phyloP scores from a whole-genome alignment of 768 basidiomycete genomes.

The button mushroom (Agaricus bisporus) region DNA sequence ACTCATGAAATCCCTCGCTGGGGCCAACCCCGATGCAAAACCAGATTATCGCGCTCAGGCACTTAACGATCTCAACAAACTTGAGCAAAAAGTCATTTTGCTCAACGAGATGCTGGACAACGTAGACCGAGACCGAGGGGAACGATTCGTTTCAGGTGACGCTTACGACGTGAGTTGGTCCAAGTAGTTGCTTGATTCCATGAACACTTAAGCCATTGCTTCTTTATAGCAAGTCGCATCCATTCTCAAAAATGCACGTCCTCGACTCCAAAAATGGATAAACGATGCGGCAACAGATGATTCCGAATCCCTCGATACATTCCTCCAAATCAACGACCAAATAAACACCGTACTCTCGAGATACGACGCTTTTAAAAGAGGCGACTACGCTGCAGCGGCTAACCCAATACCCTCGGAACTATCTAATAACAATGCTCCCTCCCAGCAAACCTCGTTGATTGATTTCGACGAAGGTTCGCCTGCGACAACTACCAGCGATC shows the following conservation, averaged over 20 bases:
- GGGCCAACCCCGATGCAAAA: conserved; percentile 91
- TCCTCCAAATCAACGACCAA: conserved; percentile 95
- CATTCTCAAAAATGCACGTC: conserved; percentile 75
- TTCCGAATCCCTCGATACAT: conserved; percentile 86
- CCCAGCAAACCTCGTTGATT: conserved; percentile 51
- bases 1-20: conserved; percentile 92
- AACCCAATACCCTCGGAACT: conserved; percentile 66
- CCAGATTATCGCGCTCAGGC: conserved; percentile 93
- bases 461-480: conserved; percentile 61
- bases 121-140: conserved; percentile 62
- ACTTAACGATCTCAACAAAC: conserved; percentile 83
- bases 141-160: conserved; percentile 83
- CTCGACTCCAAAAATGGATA: conserved; percentile 97
- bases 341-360: conserved; percentile 89
- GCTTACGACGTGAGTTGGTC: conserved; percentile 73
- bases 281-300: conserved; percentile 88
- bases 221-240: conserved; percentile 76
- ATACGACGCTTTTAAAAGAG: conserved; percentile 90
- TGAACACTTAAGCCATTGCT: conserved; percentile 6
- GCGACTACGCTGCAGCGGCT: conserved; percentile 69
- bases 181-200: background rate
- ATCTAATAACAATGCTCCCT: conserved; percentile 24
- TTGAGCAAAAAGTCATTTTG: conserved; percentile 93
- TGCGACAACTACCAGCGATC: conserved; percentile 13
- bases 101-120: conserved; percentile 97